phyloP scores from a whole-genome alignment of 768 basidiomycete genomes.

The Leccinellum albellum region DNA sequence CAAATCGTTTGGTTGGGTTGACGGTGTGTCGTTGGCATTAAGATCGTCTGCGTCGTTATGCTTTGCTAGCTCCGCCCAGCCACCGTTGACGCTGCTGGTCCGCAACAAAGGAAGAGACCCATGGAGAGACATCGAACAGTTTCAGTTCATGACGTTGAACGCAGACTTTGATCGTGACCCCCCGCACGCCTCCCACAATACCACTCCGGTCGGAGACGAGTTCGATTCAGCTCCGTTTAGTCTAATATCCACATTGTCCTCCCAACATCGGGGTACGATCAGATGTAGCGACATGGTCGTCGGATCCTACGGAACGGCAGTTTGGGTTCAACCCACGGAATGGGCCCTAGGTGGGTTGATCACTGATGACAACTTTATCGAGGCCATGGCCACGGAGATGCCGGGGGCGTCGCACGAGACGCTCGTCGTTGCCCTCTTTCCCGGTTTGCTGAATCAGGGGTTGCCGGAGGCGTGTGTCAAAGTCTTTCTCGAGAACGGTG shows the following conservation, averaged over 20 bases:
- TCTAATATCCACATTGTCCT: conserved; percentile 34
- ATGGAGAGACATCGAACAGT: conserved; percentile 46
- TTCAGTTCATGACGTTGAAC: conserved; percentile 51
- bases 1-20: conserved; percentile 66
- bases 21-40: conserved; percentile 46
- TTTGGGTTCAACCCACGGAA: conserved; percentile 59
- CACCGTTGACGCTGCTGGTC: conserved; percentile 47
- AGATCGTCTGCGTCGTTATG: not conserved
- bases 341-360: conserved; percentile 39
- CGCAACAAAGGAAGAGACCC: conserved; percentile 59
- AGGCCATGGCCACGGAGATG: conserved; percentile 13
- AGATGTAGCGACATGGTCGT: conserved; percentile 52
- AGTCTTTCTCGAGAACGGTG: conserved; percentile 33
- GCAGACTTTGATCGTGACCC: conserved; percentile 25
- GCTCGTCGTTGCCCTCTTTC: conserved; percentile 49
- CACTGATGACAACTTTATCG: conserved; percentile 15
- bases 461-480: conserved; percentile 23
- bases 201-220: conserved; percentile 12
- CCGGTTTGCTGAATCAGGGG: conserved; percentile 34
- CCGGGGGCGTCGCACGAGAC: conserved; percentile 31
- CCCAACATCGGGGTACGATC: conserved; percentile 43
- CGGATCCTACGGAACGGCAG: conserved; percentile 53
- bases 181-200: not conserved
- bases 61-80: not conserved
- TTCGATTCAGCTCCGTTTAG: conserved; percentile 49